Percentiles rank a stretch among this genome's conserved stretches.
These are phyloP conservation scores for Pleodorina starrii DNA, from an alignment of 139 green algal genomes.

Conservation along the genomic window DNA sequence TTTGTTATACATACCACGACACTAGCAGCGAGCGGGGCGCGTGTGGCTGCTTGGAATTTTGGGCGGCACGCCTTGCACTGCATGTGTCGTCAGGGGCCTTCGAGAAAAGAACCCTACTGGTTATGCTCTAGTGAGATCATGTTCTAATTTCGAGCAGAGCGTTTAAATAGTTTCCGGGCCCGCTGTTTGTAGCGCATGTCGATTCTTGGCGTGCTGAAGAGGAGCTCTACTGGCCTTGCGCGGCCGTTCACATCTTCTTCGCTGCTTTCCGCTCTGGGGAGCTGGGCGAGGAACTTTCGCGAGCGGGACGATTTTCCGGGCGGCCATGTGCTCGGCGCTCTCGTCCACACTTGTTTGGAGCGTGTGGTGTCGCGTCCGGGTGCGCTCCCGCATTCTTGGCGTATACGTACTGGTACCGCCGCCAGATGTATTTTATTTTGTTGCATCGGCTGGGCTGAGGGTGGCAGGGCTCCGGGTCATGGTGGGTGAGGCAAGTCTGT, in stretches of 20 bases:
- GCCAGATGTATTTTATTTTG: neutral
- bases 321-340: neutral
- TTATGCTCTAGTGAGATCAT: too few relatives aligned
- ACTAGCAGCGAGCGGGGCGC: neutral
- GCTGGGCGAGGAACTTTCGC: neutral
- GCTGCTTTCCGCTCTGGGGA: neutral
- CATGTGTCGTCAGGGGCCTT: slow-evolving; percentile 7
- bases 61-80: neutral
- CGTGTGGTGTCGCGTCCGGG: neutral
- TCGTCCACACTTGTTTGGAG: neutral
- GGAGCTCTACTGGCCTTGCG: neutral
- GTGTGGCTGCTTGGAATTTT: neutral
- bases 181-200: neutral
- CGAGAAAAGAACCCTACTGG: neutral
- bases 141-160: neutral
- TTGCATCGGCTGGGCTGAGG: neutral
- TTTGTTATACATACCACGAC: neutral
- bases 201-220: neutral
- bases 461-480: neutral
- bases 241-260: neutral
- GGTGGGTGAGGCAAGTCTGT: neutral
- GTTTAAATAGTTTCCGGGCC: neutral
- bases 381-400: neutral
- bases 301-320: neutral
- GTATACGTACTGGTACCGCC: neutral